Percentiles rank a stretch among this genome's conserved stretches.
phyloP scores from a whole-genome alignment of 805 yeast genomes.

The Lipomyces kockii region DNA sequence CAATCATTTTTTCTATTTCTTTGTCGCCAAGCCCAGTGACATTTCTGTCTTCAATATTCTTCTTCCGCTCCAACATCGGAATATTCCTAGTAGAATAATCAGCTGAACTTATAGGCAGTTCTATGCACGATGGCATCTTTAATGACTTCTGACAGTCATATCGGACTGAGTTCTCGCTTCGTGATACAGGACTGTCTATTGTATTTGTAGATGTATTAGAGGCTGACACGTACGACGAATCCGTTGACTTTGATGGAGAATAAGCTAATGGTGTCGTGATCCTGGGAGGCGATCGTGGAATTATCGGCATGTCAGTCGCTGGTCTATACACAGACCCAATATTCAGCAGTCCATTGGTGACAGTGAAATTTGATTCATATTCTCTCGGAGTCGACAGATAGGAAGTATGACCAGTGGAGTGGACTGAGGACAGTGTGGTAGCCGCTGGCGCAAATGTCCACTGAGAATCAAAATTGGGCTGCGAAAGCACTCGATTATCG shows the following conservation, averaged over 20 bases:
- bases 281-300: neutral
- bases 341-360: neutral
- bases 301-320: neutral
- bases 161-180: neutral
- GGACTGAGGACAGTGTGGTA: neutral
- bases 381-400: neutral
- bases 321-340: neutral
- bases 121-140: neutral
- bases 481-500: neutral
- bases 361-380: neutral
- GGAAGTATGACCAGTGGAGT: neutral
- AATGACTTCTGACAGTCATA: neutral
- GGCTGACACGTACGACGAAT: neutral
- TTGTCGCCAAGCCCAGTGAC: neutral
- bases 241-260: neutral
- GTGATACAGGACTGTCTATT: neutral
- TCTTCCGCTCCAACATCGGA: neutral
- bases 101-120: neutral
- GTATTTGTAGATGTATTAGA: neutral
- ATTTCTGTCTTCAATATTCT: constrained; percentile 2
- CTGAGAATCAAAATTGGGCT: neutral
- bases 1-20: constrained; percentile 9
- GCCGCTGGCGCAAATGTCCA: neutral
- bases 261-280: neutral
- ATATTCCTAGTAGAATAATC: neutral